These are phyloP conservation scores for Senna tora DNA, from an alignment of 306 rosid species.

Conservation along the genomic window DNA sequence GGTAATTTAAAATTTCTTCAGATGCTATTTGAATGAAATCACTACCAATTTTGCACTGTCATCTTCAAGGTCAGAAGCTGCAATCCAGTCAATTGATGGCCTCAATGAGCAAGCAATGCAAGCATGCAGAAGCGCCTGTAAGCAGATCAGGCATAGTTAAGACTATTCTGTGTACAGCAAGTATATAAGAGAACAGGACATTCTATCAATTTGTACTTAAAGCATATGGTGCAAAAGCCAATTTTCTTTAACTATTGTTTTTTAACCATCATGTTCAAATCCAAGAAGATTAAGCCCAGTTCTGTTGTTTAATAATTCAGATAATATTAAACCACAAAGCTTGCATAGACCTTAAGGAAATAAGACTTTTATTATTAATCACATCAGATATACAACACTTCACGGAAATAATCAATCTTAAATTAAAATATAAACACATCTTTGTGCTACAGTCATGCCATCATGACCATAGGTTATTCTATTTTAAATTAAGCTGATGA, in stretches of 20 bases:
- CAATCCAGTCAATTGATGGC: conserved; percentile 97
- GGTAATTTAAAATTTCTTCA: conserved; percentile 31
- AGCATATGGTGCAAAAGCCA: conserved; percentile 20
- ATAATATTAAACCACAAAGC: conserved; percentile 21
- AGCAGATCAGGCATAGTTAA: conserved; percentile 36
- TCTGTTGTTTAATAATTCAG: neutral
- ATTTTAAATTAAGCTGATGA: conserved; percentile 24
- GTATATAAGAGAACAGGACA: conserved; percentile 19
- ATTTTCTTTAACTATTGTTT: neutral
- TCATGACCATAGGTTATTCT: conserved; percentile 13
- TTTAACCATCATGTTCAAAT: conserved; percentile 19
- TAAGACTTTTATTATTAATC: conserved; percentile 9
- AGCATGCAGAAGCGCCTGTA: conserved; percentile 98
- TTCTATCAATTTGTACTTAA: neutral
- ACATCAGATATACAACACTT: conserved; percentile 15
- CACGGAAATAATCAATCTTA: conserved; percentile 14
- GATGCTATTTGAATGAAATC: conserved; percentile 34
- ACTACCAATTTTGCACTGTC: conserved; percentile 77
- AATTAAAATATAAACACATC: neutral
- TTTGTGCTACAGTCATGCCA: neutral
- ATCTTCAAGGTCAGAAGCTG: conserved; percentile 98
- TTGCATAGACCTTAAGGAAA: conserved; percentile 22
- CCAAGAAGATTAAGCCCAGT: conserved; percentile 13
- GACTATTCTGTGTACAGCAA: conserved; percentile 19
- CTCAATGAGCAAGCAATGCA: conserved; percentile 79